Conservation (phyloP, 108 stramenopile species). For the Thalassiosira profunda region DNA sequence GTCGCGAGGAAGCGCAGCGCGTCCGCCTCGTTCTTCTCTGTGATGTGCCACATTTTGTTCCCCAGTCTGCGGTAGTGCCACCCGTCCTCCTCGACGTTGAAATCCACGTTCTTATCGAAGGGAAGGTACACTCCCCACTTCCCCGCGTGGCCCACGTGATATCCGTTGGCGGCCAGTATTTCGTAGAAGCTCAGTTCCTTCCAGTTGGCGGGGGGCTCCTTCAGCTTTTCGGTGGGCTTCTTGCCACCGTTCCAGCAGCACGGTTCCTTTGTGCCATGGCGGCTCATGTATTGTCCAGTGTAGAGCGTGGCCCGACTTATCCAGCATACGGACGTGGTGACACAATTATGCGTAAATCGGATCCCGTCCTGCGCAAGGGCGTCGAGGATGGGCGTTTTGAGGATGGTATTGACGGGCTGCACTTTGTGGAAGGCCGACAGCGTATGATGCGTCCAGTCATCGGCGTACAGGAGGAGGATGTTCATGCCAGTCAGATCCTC, state of each 20-base stretch:
- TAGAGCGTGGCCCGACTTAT: slow-evolving; percentile 73
- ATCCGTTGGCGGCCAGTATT: slow-evolving; percentile 19
- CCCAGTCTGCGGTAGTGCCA: slow-evolving; percentile 44
- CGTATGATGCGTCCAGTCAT: slow-evolving; percentile 53
- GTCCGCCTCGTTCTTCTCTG: slow-evolving; percentile 70
- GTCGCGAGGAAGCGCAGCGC: slow-evolving; percentile 59
- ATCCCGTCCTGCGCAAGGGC: slow-evolving; percentile 76
- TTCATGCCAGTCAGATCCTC: slow-evolving; percentile 26
- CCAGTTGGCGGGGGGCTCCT: slow-evolving; percentile 33
- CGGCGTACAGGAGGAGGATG: slow-evolving; percentile 48
- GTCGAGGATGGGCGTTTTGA: slow-evolving; percentile 70
- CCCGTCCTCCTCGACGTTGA: slow-evolving; percentile 51
- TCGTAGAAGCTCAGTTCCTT: slow-evolving; percentile 42
- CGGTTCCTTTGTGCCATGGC: slow-evolving; percentile 52
- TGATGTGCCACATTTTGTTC: slow-evolving; percentile 53
- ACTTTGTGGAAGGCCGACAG: slow-evolving; percentile 43
- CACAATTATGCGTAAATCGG: slow-evolving; percentile 79
- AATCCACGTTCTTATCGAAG: slow-evolving; percentile 24
- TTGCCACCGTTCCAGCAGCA: slow-evolving; percentile 45
- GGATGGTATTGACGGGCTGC: slow-evolving; percentile 24
- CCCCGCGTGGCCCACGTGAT: slow-evolving; percentile 72
- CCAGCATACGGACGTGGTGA: slow-evolving; percentile 88
- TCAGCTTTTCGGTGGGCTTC: slow-evolving; percentile 17
- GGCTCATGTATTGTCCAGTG: slow-evolving; percentile 68
- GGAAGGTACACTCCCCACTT: slow-evolving; percentile 58